Evolutionary conservation across 441 rosid species (phyloP).

Genomic region (Euphorbia corollata): DNA sequence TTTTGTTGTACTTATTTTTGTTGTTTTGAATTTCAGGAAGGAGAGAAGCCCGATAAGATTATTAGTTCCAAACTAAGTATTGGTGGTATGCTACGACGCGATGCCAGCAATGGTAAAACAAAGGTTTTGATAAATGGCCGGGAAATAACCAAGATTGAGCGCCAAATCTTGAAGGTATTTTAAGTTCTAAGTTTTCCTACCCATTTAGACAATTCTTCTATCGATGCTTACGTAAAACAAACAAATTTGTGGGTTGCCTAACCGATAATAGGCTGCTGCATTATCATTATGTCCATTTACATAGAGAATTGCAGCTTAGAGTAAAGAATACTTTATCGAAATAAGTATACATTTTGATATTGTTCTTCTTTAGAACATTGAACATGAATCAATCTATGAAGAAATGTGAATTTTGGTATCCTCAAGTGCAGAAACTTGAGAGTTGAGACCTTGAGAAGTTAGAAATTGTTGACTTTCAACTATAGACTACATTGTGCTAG

Average conservation of each 20-base stretch:
- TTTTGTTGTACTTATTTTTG: conserved; percentile 1
- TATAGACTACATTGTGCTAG: background rate
- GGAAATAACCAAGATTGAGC: conserved; percentile 46
- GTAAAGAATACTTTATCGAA: background rate
- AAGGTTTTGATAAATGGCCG: conserved; percentile 55
- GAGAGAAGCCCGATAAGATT: conserved; percentile 50
- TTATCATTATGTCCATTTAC: background rate
- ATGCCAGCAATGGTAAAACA: conserved; percentile 50
- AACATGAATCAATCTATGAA: background rate
- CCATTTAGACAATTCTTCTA: background rate
- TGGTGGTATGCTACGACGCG: conserved; percentile 37
- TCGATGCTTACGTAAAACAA: background rate
- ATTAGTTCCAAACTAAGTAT: conserved; percentile 47
- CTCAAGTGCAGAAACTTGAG: no score
- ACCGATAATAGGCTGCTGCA: background rate
- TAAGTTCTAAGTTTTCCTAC: background rate
- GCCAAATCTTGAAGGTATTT: conserved; percentile 34
- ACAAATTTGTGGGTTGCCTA: background rate
- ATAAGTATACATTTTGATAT: background rate
- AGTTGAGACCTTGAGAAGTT: no score
- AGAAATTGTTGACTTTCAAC: no score
- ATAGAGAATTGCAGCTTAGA: background rate
- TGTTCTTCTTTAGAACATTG: background rate
- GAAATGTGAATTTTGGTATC: no score
- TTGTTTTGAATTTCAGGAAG: conserved; percentile 34